Conservation (phyloP, 2,329 filamentous ascomycete genomes). For the Arachnopeziza araneosa region DNA sequence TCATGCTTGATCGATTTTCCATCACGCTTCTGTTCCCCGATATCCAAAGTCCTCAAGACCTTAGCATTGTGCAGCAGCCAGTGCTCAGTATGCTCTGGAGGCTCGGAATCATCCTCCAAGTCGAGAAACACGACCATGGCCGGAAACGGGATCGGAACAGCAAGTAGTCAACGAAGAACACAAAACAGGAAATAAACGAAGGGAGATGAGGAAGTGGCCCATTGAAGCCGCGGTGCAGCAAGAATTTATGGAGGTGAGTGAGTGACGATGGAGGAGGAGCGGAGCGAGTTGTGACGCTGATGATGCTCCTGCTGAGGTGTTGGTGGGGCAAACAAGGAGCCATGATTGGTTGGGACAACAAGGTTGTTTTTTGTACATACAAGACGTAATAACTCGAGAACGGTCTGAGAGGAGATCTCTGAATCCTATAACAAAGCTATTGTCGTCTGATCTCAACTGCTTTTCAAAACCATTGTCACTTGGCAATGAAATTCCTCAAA, state of each 20-base stretch:
- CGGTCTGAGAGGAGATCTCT: too few species aligned
- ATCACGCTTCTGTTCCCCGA: neutral
- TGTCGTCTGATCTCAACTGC: too few species aligned
- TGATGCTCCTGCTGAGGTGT: too few species aligned
- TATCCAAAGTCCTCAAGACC: neutral
- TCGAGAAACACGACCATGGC: neutral
- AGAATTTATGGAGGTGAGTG: neutral
- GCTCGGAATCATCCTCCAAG: neutral
- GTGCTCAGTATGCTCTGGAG: neutral
- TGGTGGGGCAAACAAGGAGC: too few species aligned
- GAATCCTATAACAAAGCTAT: too few species aligned
- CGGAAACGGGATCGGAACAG: neutral
- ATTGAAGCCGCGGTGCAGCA: neutral
- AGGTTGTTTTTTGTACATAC: too few species aligned
- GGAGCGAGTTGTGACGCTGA: too few species aligned
- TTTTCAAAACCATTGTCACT: too few species aligned
- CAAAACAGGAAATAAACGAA: neutral
- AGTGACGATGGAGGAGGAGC: neutral
- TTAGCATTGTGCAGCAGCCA: neutral
- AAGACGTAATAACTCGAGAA: too few species aligned
- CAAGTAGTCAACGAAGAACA: neutral
- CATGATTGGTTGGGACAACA: too few species aligned
- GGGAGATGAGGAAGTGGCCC: neutral
- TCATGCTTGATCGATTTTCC: conserved; percentile 17
- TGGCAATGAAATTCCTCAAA: too few species aligned